These are phyloP conservation scores for Rhizophagus sp. DNA, from an alignment of 192 early-diverging fungal genomes.

Conservation along the genomic window DNA sequence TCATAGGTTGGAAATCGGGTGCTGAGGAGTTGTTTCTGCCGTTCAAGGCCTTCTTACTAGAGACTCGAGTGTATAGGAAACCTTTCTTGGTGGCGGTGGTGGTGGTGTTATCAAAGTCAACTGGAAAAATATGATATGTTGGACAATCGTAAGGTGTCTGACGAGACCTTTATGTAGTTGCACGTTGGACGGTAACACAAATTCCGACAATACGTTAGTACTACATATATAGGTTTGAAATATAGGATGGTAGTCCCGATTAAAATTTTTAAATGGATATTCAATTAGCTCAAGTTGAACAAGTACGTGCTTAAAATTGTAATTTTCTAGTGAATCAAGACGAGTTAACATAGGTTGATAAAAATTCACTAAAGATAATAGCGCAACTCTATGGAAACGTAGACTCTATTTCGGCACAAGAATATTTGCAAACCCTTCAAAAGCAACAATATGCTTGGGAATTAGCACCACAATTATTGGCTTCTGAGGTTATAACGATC, in stretches of 20 bases:
- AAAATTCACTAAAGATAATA: slow-evolving; percentile 1
- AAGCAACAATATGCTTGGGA: slow-evolving; percentile 57
- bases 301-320: background rate
- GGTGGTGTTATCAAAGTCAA: too few species aligned
- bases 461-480: slow-evolving; percentile 51
- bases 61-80: too few species aligned
- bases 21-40: too few species aligned
- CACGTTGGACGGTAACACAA: too few species aligned
- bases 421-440: slow-evolving; percentile 54
- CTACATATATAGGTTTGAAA: too few species aligned
- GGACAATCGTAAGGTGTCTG: too few species aligned
- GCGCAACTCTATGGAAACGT: slow-evolving; percentile 46
- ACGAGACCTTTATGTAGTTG: too few species aligned
- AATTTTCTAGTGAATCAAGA: background rate
- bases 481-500: slow-evolving; percentile 40
- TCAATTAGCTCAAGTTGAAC: slow-evolving; percentile 1
- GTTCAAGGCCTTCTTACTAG: too few species aligned
- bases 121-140: too few species aligned
- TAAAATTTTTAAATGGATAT: background rate
- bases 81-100: too few species aligned
- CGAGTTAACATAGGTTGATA: background rate
- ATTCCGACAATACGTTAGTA: too few species aligned
- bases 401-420: slow-evolving; percentile 51
- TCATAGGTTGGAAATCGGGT: too few species aligned
- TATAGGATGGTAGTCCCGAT: background rate